Evolutionary conservation across 2,329 filamentous ascomycete species (phyloP), one percentile per base, ranked within the genome.

Genomic region (Decorospora gaudefroyi): DNA sequence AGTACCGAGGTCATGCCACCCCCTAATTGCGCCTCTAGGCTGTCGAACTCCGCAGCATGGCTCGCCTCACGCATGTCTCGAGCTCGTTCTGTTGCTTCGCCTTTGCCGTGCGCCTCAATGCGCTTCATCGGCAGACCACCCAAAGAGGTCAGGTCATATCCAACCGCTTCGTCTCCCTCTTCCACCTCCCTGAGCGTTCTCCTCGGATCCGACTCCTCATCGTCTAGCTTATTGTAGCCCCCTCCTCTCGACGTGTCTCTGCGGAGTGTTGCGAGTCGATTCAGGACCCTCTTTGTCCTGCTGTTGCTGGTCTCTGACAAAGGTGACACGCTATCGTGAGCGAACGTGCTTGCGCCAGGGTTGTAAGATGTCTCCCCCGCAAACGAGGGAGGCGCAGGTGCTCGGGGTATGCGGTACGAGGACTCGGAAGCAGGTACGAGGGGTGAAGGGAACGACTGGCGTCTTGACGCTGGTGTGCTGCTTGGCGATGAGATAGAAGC

Each of bases 1-100:
- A 62, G 35, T 18, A 72, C 48, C 2, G 65, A 64, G 9, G 42
- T 56, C 68, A 72, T 70, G 6, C 69, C 70, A 15, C 63, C 55
- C 11, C 69, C 69, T n/a, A 72, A 45, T 31, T 64, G 61, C 4
- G 60, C 53, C 29, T 70, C 67, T 8, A 70, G 55, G 18, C 61
- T 51, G 31, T 70, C 62, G 27, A 58, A 70, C 35, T 72, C 69
- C 9, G 67, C 67, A 32, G 61, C 62, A 33, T 60, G 64, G 7
- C 66, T 62, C 12, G 64, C 66, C 25, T 69, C 62, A 18, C 53
- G 54, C 17, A 67, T 31, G 27, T 64, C 42, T 2, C 50, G 53
- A 17, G 59, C 51, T 12, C 49, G 45, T 19, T 61, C 50, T n/a
- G 42, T 51, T 4, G 55, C 41, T 32, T 57, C 54, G 17, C 53